Evolutionary conservation across 345 rosid genomes (phyloP), one percentile per base, ranked within the genome.

Genomic region (Salix udensis): DNA sequence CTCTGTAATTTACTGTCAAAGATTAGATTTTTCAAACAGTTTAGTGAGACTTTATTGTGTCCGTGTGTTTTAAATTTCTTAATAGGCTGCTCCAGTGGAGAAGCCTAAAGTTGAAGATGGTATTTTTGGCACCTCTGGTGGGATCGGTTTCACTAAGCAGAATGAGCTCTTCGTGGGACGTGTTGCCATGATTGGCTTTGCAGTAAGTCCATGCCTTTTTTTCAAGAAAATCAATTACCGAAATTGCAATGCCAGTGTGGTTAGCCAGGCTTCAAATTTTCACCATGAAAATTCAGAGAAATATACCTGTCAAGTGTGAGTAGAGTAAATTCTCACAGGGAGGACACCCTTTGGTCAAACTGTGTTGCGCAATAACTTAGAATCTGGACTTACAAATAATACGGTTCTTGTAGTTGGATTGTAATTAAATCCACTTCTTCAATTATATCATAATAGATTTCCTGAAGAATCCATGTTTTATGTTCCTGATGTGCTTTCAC

Each of bases 91-190:
- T 55, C 31, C 70, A 53, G 74, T 73, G 79, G 74, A 85, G 14
- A 92, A 88, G 82, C 77, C 19, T n/a, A 89, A 88, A 77, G 91
- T 89, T 58, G 98, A 95, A 76, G 97, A 93, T 58, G 98, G 98
- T 9, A 79, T 95, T 34, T 95, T 95, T 34, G 98, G 98, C 13
- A 95, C 98, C 0, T 95, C 97, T 0, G 98, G 98, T 28, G 98
- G 98, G 50, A 90, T 95, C 50, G 98, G 98, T 82, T 95, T 95
- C 80, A 95, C 98, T 0, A 95, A 95, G 88, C 87, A 85, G 74
- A 95, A 95, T 67, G 98, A 95, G 80, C 96, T 95, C 80, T 95
- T 95, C 55, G 98, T 95, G 2, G 97, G 98, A n/a, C 97, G 98
- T 70, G 98, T 95, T 15, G 98, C 98, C 78, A 95, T 95, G 98